Conservation (phyloP, 2,329 filamentous ascomycete species). For the Penicillium fuscoglaucum region DNA sequence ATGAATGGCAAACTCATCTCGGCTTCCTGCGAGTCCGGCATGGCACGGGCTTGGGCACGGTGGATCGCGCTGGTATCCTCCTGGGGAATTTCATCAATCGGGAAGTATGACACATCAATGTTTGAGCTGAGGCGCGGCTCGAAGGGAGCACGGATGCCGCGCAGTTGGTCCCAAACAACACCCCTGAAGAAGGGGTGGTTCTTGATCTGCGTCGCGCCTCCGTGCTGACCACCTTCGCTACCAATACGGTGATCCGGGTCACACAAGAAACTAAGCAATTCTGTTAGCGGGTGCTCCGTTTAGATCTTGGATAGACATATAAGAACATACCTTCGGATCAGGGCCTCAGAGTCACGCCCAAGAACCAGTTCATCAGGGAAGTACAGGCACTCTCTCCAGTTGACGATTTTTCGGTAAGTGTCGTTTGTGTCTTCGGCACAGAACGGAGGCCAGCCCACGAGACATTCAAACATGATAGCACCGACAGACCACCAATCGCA, state of each 20-base stretch:
- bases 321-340: conserved; percentile 76
- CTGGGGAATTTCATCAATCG: conserved; percentile 96
- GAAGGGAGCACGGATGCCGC: conserved; percentile 91
- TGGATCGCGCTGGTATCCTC: conserved; percentile 87
- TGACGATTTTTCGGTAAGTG: conserved; percentile 98
- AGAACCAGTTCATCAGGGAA: conserved; percentile 95
- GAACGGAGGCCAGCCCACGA: conserved; percentile 98
- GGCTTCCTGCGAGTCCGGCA: conserved; percentile 74
- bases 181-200: conserved; percentile 93
- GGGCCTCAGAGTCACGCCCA: conserved; percentile 82
- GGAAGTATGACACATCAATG: conserved; percentile 97
- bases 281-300: conserved; percentile 27
- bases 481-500: conserved; percentile 99
- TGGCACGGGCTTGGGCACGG: conserved; percentile 76
- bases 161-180: conserved; percentile 90
- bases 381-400: conserved; percentile 93
- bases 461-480: conserved; percentile 99
- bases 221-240: conserved; percentile 56
- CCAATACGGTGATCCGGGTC: conserved; percentile 91
- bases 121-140: conserved; percentile 91
- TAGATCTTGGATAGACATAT: conserved; percentile 1
- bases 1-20: conserved; percentile 97
- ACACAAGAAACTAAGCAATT: conserved; percentile 72
- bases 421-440: conserved; percentile 97
- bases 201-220: conserved; percentile 90